phyloP scores from a whole-genome alignment of 768 basidiomycete species.

The Tylopilus plumbeoviolaceoides region DNA sequence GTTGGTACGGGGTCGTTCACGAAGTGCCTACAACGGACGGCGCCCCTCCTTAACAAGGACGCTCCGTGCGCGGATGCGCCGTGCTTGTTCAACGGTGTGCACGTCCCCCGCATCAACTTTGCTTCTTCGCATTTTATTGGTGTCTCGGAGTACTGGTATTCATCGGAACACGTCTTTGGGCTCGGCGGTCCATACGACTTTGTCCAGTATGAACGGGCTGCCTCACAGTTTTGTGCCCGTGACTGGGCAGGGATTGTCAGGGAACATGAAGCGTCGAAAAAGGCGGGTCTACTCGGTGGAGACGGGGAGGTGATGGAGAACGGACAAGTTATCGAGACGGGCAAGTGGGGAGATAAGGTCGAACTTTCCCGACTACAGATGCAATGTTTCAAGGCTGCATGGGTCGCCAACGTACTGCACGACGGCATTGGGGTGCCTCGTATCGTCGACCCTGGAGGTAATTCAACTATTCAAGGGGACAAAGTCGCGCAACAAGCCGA shows the following conservation, averaged over 20 bases:
- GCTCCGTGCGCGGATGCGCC: conserved; percentile 78
- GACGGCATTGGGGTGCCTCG: conserved; percentile 95
- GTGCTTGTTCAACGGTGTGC: conserved; percentile 92
- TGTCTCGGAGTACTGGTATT: conserved; percentile 99
- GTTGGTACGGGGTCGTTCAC: conserved; percentile 90
- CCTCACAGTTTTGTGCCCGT: conserved; percentile 75
- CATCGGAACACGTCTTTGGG: conserved; percentile 94
- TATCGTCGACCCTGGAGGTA: conserved; percentile 82
- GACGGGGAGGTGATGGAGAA: conserved; percentile 62
- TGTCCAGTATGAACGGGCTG: conserved; percentile 92
- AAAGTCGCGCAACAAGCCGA: conserved; percentile 73
- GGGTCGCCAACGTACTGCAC: conserved; percentile 94
- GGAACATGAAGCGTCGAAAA: conserved; percentile 54
- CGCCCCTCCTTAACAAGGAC: conserved; percentile 78
- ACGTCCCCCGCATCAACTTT: conserved; percentile 94
- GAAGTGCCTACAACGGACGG: conserved; percentile 68
- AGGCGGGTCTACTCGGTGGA: conserved; percentile 48
- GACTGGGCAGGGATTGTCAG: conserved; percentile 74
- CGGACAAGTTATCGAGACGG: conserved; percentile 59
- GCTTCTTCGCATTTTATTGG: conserved; percentile 92
- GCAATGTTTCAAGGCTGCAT: conserved; percentile 99
- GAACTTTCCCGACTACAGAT: conserved; percentile 85
- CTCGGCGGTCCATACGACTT: conserved; percentile 95
- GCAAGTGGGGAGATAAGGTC: conserved; percentile 68
- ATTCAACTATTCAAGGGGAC: conserved; percentile 62